Evolutionary conservation across 176 grass and related monocot genomes (phyloP).

Genomic region (Puccinellia tenuiflora): DNA sequence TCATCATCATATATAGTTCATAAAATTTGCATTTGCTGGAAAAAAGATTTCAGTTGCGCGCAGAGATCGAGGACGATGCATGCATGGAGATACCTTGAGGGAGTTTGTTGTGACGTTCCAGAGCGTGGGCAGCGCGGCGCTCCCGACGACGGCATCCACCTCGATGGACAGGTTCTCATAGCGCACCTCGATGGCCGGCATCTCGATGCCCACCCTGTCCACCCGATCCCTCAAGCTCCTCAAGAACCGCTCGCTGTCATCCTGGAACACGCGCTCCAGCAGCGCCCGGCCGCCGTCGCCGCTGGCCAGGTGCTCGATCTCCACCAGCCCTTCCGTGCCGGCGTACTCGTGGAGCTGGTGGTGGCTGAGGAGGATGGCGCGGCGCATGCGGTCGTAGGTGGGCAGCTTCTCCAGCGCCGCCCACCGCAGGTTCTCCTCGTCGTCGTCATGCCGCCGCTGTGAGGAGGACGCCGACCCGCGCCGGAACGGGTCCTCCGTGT

Average conservation of each 20-base stretch:
- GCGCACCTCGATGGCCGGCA: constrained; percentile 63
- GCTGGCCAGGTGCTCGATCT: constrained; percentile 32
- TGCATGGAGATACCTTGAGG: constrained; percentile 6
- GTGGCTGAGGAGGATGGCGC: constrained; percentile 34
- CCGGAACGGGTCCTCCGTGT: constrained; percentile 45
- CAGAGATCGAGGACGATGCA: no score
- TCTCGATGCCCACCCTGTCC: constrained; percentile 73
- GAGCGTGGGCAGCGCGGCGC: constrained; percentile 59
- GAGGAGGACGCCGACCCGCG: not conserved
- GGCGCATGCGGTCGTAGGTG: constrained; percentile 78
- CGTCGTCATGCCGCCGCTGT: constrained; percentile 37
- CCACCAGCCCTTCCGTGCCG: constrained; percentile 29
- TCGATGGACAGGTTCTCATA: constrained; percentile 55
- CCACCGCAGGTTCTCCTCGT: constrained; percentile 87
- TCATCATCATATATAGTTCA: no score
- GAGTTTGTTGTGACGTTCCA: constrained; percentile 48
- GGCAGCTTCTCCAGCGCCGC: constrained; percentile 93
- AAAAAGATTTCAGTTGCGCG: no score
- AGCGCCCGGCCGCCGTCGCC: constrained; percentile 8
- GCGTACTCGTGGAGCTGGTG: not conserved
- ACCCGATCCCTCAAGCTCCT: constrained; percentile 40
- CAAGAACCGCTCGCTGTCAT: constrained; percentile 73
- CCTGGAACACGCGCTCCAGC: constrained; percentile 48
- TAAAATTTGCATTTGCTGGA: no score
- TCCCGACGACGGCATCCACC: constrained; percentile 34